Base-by-base conservation (phyloP, 2,329 filamentous ascomycete species). In the Diaporthe vaccinii region DNA sequence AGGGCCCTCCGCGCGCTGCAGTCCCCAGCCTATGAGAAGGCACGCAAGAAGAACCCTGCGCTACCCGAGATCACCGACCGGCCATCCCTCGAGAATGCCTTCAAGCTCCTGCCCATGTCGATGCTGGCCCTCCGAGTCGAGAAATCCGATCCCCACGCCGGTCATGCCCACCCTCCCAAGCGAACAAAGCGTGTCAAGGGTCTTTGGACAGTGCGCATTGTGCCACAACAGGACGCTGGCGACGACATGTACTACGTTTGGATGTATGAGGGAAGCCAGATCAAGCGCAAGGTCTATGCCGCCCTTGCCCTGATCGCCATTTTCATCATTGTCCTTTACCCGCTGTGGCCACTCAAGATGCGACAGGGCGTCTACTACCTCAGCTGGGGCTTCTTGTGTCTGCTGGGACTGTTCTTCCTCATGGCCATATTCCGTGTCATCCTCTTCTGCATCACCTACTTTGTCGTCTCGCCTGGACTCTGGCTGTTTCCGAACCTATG, bases 401-500 rank as follows among this genome's bases (percentile, higher is more conserved):
- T 98, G 41, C 91, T 99, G 61, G 97, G 94, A 74, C 86, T 98
- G 68, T 99, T 99, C 91, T 98, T 99, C 85, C 91, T 92, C 82
- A 98, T 99, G 97, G 94, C 96, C 8, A 98, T 99, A 82, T 95
- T 99, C 90, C 93, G 97, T 76, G 90, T 98, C 74, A 98, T 99
- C 76, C 88, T 99, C 39, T 99, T 99, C 87, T 93, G 95, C 82
- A 86, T 98, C 83, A 98, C 97, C 31, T 95, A 98, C 85, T 98
- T 98, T 82, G 89, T 90, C 22, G 89, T 91, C 0, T 87, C 96
- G 4, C 97, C 97, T 3, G 97, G 97, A 80, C 89, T 99, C n/a
- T 99, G 97, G 97, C 89, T 99, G 59, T 99, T 96, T 86, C 97
- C 97, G 67, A 99, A 99, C 82, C 87, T 99, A 28, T 99, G 98